These are phyloP conservation scores for Xylariaceae sp. DNA, from an alignment of 2,329 filamentous ascomycete genomes.

Conservation along the genomic window DNA sequence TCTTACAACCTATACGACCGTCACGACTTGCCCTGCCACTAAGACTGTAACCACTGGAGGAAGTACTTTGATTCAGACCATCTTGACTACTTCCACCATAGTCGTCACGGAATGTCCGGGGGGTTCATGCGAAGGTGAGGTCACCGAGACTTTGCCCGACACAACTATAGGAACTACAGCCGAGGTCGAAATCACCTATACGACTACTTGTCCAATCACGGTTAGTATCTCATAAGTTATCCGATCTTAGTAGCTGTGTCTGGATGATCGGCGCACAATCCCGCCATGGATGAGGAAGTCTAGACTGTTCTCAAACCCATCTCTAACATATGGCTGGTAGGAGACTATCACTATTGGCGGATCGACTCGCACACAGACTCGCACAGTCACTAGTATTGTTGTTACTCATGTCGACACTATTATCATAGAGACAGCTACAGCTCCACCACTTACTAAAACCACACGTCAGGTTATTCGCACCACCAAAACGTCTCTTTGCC, in stretches of 20 bases:
- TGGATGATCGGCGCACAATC: no score
- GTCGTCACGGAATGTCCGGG: constrained; percentile 38
- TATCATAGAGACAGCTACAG: constrained; percentile 11
- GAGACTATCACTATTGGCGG: constrained; percentile 17
- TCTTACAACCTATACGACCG: constrained; percentile 37
- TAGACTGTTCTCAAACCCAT: not conserved
- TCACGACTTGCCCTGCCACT: constrained; percentile 44
- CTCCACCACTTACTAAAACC: constrained; percentile 35
- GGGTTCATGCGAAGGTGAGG: constrained; percentile 31
- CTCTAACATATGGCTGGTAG: constrained; percentile 5
- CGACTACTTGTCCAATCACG: constrained; percentile 29
- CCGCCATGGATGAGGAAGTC: no score
- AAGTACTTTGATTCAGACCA: constrained; percentile 41
- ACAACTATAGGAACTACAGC: constrained; percentile 33
- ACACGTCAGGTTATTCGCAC: constrained; percentile 36
- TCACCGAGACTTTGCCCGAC: constrained; percentile 35
- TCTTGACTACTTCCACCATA: constrained; percentile 41
- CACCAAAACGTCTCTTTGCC: constrained; percentile 42
- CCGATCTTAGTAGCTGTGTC: no score
- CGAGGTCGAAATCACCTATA: constrained; percentile 38
- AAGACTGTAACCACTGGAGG: constrained; percentile 38
- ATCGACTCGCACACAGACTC: constrained; percentile 11
- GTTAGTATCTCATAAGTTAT: constrained; percentile 1
- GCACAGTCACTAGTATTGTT: constrained; percentile 28
- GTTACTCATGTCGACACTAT: constrained; percentile 16